These are phyloP conservation scores for Peterozyma toletana DNA, from an alignment of 805 yeast species.

Conservation along the genomic window DNA sequence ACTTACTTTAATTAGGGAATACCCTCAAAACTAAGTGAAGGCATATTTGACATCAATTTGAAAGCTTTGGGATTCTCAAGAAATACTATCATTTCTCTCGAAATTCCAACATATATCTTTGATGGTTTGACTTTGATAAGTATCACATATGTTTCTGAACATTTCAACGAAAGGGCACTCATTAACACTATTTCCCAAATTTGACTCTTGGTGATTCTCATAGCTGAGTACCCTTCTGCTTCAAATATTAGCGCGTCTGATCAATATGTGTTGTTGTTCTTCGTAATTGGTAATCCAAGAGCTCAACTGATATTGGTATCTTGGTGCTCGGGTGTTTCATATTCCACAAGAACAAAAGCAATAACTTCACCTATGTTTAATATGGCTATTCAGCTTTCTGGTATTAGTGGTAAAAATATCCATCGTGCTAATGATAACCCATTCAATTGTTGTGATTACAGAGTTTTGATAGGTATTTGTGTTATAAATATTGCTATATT, in stretches of 20 bases:
- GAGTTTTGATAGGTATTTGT: conserved; percentile 23
- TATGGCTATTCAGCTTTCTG: conserved; percentile 54
- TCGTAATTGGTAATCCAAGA: conserved; percentile 33
- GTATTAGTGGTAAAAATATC: conserved; percentile 46
- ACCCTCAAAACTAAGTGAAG: conserved; percentile 26
- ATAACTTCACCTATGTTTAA: conserved; percentile 61
- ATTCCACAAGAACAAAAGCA: conserved; percentile 54
- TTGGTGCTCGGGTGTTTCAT: conserved; percentile 58
- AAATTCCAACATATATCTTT: conserved; percentile 41
- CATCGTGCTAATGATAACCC: conserved; percentile 56
- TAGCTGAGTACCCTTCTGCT: conserved; percentile 5
- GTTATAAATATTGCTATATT: conserved; percentile 24
- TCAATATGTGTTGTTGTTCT: conserved; percentile 14
- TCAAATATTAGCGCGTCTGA: conserved; percentile 19
- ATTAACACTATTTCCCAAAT: conserved; percentile 16
- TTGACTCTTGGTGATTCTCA: conserved; percentile 5
- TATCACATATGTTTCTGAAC: conserved; percentile 30
- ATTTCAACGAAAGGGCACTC: conserved; percentile 18
- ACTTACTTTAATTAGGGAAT: too few relatives aligned
- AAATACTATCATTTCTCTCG: conserved; percentile 40
- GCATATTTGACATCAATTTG: conserved; percentile 41
- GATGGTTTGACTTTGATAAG: conserved; percentile 26
- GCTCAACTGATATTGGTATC: conserved; percentile 50
- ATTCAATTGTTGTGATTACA: conserved; percentile 50
- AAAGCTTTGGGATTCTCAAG: conserved; percentile 44